Evolutionary conservation across 2,329 filamentous ascomycete genomes (phyloP).

Genomic region (Acarospora socialis): DNA sequence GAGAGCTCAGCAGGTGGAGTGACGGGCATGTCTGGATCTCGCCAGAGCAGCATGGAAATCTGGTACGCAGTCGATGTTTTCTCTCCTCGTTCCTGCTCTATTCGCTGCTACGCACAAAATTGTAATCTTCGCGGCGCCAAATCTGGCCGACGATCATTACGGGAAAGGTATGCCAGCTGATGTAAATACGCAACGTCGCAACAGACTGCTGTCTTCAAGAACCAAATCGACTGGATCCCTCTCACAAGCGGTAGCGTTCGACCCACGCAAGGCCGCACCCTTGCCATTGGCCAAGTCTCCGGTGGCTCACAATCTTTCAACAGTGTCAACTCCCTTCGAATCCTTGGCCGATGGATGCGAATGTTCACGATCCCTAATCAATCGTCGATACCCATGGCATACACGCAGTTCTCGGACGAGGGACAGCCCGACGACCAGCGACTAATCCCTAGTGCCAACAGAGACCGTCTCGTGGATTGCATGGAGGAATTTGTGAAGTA

Average conservation of each 20-base stretch:
- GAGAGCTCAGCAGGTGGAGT: conserved; percentile 47
- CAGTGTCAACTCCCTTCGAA: conserved; percentile 48
- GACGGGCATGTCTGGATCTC: conserved; percentile 53
- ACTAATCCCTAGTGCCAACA: conserved; percentile 41
- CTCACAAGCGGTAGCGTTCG: conserved; percentile 46
- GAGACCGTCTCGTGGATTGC: conserved; percentile 48
- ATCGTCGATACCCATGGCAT: conserved; percentile 48
- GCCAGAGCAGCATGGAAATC: conserved; percentile 52
- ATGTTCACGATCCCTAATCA: conserved; percentile 57
- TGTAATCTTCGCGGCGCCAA: too few relatives aligned
- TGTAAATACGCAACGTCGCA: neutral
- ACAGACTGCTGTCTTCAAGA: conserved; percentile 52
- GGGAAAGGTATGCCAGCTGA: too few relatives aligned
- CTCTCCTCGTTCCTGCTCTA: neutral
- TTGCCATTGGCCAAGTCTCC: conserved; percentile 47
- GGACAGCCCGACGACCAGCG: conserved; percentile 32
- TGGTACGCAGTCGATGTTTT: conserved; percentile 27
- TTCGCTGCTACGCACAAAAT: too few relatives aligned
- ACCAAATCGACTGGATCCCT: conserved; percentile 58
- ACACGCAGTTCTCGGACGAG: conserved; percentile 45
- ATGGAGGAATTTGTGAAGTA: conserved; percentile 61
- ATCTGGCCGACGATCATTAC: too few relatives aligned
- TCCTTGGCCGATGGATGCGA: conserved; percentile 55
- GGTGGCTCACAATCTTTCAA: conserved; percentile 56
- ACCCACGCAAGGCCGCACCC: conserved; percentile 50